These are phyloP conservation scores for Alternaria sp. DNA, from an alignment of 2,329 filamentous ascomycete species.

Conservation along the genomic window DNA sequence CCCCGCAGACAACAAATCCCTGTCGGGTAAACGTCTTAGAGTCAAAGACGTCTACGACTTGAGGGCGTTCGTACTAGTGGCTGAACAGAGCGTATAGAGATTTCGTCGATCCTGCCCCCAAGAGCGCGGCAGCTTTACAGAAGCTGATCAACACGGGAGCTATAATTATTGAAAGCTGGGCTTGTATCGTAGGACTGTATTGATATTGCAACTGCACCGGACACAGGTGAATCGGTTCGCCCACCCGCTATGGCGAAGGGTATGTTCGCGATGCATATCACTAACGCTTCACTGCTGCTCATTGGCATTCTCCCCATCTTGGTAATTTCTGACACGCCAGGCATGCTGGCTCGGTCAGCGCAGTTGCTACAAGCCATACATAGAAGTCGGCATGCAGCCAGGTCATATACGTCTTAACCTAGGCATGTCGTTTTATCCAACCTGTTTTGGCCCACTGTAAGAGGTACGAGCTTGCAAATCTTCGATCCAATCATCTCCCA, in stretches of 20 bases:
- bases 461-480: conserved; percentile 22
- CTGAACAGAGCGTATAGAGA: conserved; percentile 26
- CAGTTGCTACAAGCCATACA: conserved; percentile 24
- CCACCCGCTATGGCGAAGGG: conserved; percentile 18
- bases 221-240: conserved; percentile 25
- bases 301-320: conserved; percentile 22
- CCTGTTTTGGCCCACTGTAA: conserved; percentile 23
- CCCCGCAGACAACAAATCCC: conserved; percentile 13
- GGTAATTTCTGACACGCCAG: conserved; percentile 26
- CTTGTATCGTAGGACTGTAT: conserved; percentile 29
- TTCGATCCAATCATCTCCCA: conserved; percentile 17
- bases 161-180: conserved; percentile 55
- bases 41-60: conserved; percentile 34
- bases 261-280: conserved; percentile 22
- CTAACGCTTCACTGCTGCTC: conserved; percentile 26
- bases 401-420: conserved; percentile 15
- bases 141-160: conserved; percentile 26
- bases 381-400: conserved; percentile 16
- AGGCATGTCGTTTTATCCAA: conserved; percentile 19
- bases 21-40: conserved; percentile 22
- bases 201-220: conserved; percentile 25
- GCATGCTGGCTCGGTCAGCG: conserved; percentile 22
- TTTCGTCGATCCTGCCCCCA: conserved; percentile 4
- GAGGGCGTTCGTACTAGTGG: conserved; percentile 22
- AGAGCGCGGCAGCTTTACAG: conserved; percentile 23